A percentile compares a stretch with the other conserved stretches of the same genome.
Conservation (phyloP, 1,139 yeast species). For the Hyphopichia buzzinii region DNA sequence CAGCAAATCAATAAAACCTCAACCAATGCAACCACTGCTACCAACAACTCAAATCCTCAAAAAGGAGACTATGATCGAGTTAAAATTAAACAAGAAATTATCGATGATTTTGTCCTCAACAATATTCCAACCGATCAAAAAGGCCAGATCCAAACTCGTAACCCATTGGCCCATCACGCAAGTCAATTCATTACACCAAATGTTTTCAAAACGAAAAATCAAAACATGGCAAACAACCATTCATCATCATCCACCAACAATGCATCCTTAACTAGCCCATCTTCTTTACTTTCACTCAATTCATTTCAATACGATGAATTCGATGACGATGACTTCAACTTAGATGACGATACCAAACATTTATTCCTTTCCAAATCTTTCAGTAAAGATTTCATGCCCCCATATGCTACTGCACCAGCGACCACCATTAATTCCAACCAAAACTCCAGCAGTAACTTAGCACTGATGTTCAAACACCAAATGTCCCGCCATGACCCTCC, state of each 20-base stretch:
- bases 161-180: conserved; percentile 2
- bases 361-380: background rate
- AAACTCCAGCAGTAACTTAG: background rate
- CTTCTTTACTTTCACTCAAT: conserved; percentile 32
- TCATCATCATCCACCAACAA: conserved; percentile 3
- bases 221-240: conserved; percentile 6
- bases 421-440: conserved; percentile 2
- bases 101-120: conserved; percentile 39
- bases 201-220: conserved; percentile 10
- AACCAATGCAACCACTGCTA: conserved; percentile 9
- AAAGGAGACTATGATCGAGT: conserved; percentile 19
- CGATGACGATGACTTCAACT: conserved; percentile 5
- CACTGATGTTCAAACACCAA: conserved; percentile 2
- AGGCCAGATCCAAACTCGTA: no score
- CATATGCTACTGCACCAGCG: conserved; percentile 6
- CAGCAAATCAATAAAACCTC: conserved; percentile 8
- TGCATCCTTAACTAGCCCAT: conserved; percentile 32
- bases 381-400: conserved; percentile 4
- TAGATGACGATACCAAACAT: background rate
- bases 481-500: background rate
- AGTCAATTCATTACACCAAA: conserved; percentile 17
- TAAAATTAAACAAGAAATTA: conserved; percentile 40
- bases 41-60: background rate
- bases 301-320: conserved; percentile 25
- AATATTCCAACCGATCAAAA: conserved; percentile 30